A percentile compares a stretch with the other conserved stretches of the same genome.
phyloP scores from a whole-genome alignment of 495 filamentous ascomycete genomes.

The Talaromyces ruber region DNA sequence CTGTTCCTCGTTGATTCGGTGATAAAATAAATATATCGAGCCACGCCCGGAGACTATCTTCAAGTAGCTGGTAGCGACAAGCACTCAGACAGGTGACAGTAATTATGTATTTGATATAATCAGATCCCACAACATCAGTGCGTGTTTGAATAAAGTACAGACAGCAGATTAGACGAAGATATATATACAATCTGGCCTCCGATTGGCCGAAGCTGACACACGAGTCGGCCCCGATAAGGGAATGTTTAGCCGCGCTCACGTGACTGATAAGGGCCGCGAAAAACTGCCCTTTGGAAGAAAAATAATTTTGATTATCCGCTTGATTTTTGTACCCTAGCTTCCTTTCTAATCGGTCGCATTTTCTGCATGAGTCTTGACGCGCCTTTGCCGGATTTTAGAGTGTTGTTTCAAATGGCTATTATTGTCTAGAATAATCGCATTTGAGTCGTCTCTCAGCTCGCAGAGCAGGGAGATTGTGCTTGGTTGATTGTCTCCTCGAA shows the following conservation, averaged over 20 bases:
- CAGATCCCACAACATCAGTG: neutral
- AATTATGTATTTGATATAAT: neutral
- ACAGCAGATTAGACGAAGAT: neutral
- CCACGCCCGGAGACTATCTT: too few relatives aligned
- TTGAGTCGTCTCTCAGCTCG: neutral
- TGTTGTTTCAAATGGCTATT: neutral
- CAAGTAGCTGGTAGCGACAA: too few relatives aligned
- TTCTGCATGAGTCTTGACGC: neutral
- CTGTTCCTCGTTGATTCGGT: too few relatives aligned
- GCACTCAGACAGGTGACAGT: neutral
- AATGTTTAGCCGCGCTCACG: slow-evolving; percentile 1
- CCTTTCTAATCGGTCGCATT: neutral
- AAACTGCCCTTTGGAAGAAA: slow-evolving; percentile 5
- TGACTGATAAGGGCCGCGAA: slow-evolving; percentile 4
- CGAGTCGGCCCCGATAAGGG: neutral
- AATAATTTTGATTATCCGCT: slow-evolving; percentile 1
- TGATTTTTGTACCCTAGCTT: neutral
- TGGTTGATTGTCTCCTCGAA: neutral
- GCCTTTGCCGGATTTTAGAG: neutral
- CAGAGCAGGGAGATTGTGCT: neutral
- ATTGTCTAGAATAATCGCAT: neutral
- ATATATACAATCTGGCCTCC: neutral
- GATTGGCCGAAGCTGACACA: neutral
- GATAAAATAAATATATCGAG: too few relatives aligned
- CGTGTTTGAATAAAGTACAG: neutral